phyloP scores from a whole-genome alignment of 2,329 filamentous ascomycete genomes.

The Aspergillus fijiensis region DNA sequence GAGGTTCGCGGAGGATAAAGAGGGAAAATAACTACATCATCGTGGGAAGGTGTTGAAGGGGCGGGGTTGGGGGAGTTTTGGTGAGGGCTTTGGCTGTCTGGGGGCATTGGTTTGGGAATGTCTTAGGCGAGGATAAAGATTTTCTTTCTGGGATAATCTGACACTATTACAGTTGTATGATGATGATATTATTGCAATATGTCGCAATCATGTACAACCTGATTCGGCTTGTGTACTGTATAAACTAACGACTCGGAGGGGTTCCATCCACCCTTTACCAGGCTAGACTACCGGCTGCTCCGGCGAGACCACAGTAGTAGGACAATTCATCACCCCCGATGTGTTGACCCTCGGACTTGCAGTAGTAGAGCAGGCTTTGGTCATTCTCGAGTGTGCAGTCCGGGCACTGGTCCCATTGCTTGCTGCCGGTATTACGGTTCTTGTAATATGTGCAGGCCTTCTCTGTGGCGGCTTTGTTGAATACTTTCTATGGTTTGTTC shows the following conservation, averaged over 20 bases:
- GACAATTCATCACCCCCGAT: slow-evolving; percentile 24
- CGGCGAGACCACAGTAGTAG: slow-evolving; percentile 22
- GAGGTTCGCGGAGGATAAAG: slow-evolving; percentile 71
- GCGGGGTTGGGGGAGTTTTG: no score
- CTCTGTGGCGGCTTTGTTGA: slow-evolving; percentile 18
- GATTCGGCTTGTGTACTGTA: no score
- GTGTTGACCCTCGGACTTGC: slow-evolving; percentile 20
- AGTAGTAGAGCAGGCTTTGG: slow-evolving; percentile 19
- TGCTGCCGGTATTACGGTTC: slow-evolving; percentile 21
- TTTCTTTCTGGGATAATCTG: no score
- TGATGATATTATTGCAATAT: no score
- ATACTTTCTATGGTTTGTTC: slow-evolving; percentile 12
- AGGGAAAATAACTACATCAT: slow-evolving; percentile 22
- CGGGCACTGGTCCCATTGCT: slow-evolving; percentile 24
- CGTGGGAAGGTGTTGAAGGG: no score
- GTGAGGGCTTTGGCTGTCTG: no score
- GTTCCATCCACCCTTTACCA: slow-evolving; percentile 7
- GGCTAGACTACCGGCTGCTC: slow-evolving; percentile 17
- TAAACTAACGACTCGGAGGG: no score
- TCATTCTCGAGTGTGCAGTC: slow-evolving; percentile 20
- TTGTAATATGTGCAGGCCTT: slow-evolving; percentile 22
- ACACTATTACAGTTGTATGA: no score
- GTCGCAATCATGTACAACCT: no score
- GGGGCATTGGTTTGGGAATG: no score
- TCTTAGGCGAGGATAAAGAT: no score